Evolutionary conservation across 768 basidiomycete species (phyloP), one percentile per base, ranked within the genome.

Genomic region (Tephrocybe rancida): DNA sequence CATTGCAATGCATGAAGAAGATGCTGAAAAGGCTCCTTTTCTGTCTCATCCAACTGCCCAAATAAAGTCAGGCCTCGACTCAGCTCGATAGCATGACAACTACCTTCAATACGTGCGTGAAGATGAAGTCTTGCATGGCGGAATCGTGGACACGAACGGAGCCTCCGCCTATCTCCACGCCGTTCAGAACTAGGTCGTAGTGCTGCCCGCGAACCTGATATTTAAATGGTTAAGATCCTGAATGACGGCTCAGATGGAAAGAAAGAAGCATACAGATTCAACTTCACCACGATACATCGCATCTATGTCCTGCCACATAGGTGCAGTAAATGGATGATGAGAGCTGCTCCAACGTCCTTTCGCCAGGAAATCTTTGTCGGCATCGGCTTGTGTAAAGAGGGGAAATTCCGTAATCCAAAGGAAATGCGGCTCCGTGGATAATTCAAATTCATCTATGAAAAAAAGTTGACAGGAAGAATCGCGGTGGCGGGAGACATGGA

Each of bases 331-430:
- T 2, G 95, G 95, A 70, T 98, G 95, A 64, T 98, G 95, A 3
- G 92, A 86, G 58, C 90, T 90, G 59, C 90, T 89, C 91, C 92
- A 96, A 63, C 94, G 79, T 26, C 95, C 95, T 52, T 85, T 81
- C 3, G 93, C 90, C 26, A 94, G 71, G 65, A 87, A 83, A 32
- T 90, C 86, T 72, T 97, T 97, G 74, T 97, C 95, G 50, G 79
- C 77, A 67, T 97, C 95, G 32, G 87, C 85, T 26, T 79, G 84
- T 14, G 95, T 82, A 74, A 96, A 97, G 21, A 98, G 78, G 13
- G 95, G 95, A 67, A 97, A 97, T 68, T 96, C 94, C 4, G 93
- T 96, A 48, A 98, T 83, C 95, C 95, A 98, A 18, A 95, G 77
- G 70, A 98, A 95, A 68, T 92, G 88, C 44, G 92, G 92, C 22